A percentile compares a stretch with the other conserved stretches of the same genome.
Evolutionary conservation across 2,329 filamentous ascomycete species (phyloP).

Genomic region (Penicillium sp.): DNA sequence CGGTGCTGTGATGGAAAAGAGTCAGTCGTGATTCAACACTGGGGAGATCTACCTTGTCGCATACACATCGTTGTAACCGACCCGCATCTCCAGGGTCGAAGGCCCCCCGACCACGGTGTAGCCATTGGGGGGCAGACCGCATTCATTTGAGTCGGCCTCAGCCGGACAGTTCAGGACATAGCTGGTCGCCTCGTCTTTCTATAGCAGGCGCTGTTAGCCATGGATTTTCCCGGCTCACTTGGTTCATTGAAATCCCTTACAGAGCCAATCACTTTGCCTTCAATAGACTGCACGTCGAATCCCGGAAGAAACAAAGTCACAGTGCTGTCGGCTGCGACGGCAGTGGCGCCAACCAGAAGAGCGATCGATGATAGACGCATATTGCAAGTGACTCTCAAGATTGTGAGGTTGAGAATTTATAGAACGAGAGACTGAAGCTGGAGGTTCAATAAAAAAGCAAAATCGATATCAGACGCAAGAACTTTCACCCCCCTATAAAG

Average conservation of each 20-base stretch:
- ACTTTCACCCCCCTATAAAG: too few relatives aligned
- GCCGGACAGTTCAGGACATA: conserved; percentile 17
- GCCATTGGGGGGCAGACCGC: conserved; percentile 7
- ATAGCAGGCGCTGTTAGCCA: too few relatives aligned
- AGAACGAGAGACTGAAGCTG: too few relatives aligned
- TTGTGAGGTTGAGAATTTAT: too few relatives aligned
- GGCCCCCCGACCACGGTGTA: conserved; percentile 10
- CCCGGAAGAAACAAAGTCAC: conserved; percentile 12
- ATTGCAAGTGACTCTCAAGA: too few relatives aligned
- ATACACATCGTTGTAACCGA: conserved; percentile 11
- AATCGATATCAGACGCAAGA: too few relatives aligned
- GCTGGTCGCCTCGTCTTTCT: conserved; percentile 17
- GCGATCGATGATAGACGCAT: conserved; percentile 2
- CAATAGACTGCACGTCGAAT: conserved; percentile 6
- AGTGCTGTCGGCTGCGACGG: conserved; percentile 8
- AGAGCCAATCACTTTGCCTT: conserved; percentile 7
- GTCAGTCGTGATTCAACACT: neutral
- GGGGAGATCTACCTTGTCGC: neutral
- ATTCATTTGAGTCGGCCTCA: conserved; percentile 5
- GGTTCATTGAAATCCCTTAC: conserved; percentile 5
- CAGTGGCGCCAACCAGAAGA: conserved; percentile 6
- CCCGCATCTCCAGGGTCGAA: conserved; percentile 4
- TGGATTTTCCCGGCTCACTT: too few relatives aligned
- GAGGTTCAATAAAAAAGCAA: too few relatives aligned
- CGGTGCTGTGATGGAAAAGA: neutral